A percentile compares a stretch with the other conserved stretches of the same genome.
Evolutionary conservation across 306 rosid species (phyloP).

Genomic region (Morella rubra): DNA sequence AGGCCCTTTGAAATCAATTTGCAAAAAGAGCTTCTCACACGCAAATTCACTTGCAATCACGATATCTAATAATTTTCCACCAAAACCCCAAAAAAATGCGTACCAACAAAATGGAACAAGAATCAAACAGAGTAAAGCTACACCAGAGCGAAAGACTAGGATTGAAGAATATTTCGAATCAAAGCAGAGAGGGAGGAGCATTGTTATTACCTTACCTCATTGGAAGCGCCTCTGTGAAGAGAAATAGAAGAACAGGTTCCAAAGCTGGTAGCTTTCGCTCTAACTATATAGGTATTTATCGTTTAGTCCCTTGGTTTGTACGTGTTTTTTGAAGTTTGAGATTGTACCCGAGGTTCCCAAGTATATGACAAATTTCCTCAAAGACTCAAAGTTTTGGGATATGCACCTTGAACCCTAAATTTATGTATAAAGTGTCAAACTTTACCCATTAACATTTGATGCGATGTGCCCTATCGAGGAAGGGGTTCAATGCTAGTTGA

Average conservation of each 20-base stretch:
- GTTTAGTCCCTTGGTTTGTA: conserved; percentile 18
- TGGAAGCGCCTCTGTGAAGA: conserved; percentile 16
- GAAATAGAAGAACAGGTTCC: conserved; percentile 17
- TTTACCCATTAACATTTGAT: neutral
- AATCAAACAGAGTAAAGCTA: neutral
- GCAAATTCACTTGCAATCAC: neutral
- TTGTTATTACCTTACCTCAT: conserved; percentile 34
- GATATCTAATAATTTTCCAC: conserved; percentile 6
- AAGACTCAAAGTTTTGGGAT: neutral
- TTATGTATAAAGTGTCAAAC: neutral
- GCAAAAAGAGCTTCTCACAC: neutral
- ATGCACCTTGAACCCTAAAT: neutral
- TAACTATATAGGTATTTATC: conserved; percentile 5
- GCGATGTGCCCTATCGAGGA: neutral
- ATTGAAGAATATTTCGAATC: conserved; percentile 6
- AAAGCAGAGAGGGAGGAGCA: conserved; percentile 6
- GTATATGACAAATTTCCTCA: neutral
- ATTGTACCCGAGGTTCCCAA: neutral
- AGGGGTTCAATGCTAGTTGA: neutral
- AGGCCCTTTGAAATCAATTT: conserved; percentile 17
- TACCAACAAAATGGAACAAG: neutral
- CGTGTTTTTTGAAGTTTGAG: neutral
- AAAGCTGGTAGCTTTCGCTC: conserved; percentile 29
- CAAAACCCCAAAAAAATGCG: neutral
- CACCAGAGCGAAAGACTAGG: neutral